phyloP scores from a whole-genome alignment of 2,329 filamentous ascomycete genomes.

The Diaporthe sp. region DNA sequence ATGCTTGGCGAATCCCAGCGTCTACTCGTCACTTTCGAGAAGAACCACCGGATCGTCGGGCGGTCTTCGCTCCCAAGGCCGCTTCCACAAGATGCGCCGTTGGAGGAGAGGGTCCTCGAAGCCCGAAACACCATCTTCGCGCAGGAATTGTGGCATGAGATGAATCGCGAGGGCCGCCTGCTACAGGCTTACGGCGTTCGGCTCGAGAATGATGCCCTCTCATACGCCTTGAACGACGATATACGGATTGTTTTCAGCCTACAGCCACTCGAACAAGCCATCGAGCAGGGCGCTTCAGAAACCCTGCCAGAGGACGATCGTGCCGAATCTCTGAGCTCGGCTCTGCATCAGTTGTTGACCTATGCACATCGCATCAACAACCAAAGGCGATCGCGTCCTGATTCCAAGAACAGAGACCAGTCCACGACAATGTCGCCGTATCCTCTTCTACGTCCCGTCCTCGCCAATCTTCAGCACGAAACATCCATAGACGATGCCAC shows the following conservation, averaged over 20 bases:
- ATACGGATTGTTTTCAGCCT: constrained; percentile 78
- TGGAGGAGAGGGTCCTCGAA: constrained; percentile 79
- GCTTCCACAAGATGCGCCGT: constrained; percentile 67
- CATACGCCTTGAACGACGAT: constrained; percentile 65
- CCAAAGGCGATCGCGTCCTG: constrained; percentile 73
- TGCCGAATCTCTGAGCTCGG: constrained; percentile 75
- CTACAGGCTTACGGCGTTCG: constrained; percentile 80
- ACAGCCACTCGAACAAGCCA: constrained; percentile 68
- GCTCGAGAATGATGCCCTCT: constrained; percentile 70
- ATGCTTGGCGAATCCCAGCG: constrained; percentile 67
- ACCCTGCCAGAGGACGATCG: constrained; percentile 59
- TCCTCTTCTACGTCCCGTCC: constrained; percentile 65
- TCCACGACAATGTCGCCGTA: constrained; percentile 58
- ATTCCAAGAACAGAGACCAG: constrained; percentile 54
- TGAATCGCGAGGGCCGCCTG: constrained; percentile 83
- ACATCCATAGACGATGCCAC: constrained; percentile 56
- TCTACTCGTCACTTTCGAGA: constrained; percentile 76
- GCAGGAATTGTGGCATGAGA: constrained; percentile 91
- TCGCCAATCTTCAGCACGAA: constrained; percentile 63
- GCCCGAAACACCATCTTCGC: constrained; percentile 85
- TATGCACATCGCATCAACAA: constrained; percentile 85
- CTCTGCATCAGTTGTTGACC: constrained; percentile 81
- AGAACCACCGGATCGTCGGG: constrained; percentile 70
- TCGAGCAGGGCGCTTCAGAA: constrained; percentile 48
- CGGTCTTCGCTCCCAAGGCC: constrained; percentile 65